Base-by-base conservation (phyloP, 1,139 yeast genomes). In the Hyphopichia buzzinii region DNA sequence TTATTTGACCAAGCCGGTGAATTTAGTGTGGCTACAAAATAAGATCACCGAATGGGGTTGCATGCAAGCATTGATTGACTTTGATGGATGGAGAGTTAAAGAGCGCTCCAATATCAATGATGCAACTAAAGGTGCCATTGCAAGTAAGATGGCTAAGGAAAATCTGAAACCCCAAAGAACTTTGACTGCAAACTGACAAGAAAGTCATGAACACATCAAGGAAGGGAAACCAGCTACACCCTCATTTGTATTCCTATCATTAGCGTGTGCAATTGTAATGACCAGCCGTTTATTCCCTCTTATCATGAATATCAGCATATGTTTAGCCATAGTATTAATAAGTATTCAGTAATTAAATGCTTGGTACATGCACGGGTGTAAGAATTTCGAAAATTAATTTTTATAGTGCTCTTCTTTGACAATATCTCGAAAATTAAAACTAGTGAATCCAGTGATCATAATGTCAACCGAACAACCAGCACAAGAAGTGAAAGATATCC, bases 31-130 rank as follows among this genome's bases (percentile, higher is more conserved):
- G 98, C 69, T 92, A 37, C 89, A 90, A 50, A 88, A 86, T 53
- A 92, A 92, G 63, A 86, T 92, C 41, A 87, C 92, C 3, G 98
- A 92, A 62, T 90, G 97, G 97, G 94, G 94, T 2, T 81, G 87
- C 54, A 92, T 92, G 98, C 98, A 92, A 64, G 97, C 97, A 1
- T 67, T 92, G 41, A 90, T 92, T 58, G 96, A 92, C 62, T 92
- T 86, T 59, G 97, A 92, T 59, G 95, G 95, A 25, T 92, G 96
- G 96, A 82, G 82, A 43, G 54, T 54, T 12, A 67, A 64, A 39
- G 41, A 57, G n/a, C 26, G 11, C 12, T 17, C 22, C 16, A 28
- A 21, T 15, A 15, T 12, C 23, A 27, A 27, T 12, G 11, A 12
- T 13, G 12, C 17, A n/a, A 12, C 30, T 15, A 27, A 13, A 7